These are phyloP conservation scores for Prosopis cineraria DNA, from an alignment of 306 rosid species.

Conservation along the genomic window DNA sequence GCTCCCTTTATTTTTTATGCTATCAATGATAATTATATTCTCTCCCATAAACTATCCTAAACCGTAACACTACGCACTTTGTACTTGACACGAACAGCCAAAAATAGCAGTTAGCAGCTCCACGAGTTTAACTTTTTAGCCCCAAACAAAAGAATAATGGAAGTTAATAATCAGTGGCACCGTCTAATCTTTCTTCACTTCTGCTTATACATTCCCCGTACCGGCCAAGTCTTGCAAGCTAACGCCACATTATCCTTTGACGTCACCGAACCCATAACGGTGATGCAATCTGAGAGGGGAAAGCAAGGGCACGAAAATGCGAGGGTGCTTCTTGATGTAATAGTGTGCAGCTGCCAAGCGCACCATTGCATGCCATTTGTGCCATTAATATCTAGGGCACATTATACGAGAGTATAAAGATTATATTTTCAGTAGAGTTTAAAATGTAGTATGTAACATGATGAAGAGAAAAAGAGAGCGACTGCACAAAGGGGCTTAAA, in stretches of 20 bases:
- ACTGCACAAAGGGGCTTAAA: background rate
- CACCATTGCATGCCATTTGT: conserved; percentile 40
- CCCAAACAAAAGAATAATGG: background rate
- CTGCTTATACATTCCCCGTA: conserved; percentile 28
- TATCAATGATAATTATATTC: background rate
- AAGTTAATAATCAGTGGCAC: background rate
- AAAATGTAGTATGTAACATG: background rate
- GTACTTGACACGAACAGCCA: background rate
- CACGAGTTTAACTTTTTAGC: background rate
- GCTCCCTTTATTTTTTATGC: background rate
- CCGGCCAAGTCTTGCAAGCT: background rate
- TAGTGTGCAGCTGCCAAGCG: conserved; percentile 36
- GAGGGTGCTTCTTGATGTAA: conserved; percentile 7
- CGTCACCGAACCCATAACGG: conserved; percentile 42
- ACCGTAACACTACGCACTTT: background rate
- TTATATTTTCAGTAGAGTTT: background rate
- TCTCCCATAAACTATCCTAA: background rate
- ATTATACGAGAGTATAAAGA: background rate
- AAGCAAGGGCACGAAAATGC: conserved; percentile 9
- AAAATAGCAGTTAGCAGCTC: conserved; percentile 36
- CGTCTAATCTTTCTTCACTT: background rate
- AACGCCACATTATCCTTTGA: conserved; percentile 34
- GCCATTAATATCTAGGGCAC: conserved; percentile 20
- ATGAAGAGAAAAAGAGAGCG: background rate
- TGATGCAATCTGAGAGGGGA: conserved; percentile 22